Evolutionary conservation across 148 eudicot genomes (phyloP), one percentile per base, ranked within the genome.

Genomic region (Drosera capensis): DNA sequence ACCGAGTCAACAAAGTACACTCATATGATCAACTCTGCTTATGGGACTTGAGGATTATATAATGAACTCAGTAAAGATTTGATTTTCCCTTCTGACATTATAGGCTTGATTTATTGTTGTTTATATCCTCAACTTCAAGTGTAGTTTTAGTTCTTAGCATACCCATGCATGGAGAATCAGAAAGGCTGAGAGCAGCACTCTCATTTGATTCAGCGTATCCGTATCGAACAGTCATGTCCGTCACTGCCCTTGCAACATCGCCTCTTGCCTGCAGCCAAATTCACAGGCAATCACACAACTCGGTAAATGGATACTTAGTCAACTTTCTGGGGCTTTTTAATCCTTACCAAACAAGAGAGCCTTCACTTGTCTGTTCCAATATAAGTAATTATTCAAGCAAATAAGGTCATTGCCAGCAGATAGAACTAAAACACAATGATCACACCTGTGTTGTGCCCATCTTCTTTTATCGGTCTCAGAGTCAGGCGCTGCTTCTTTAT

Each of bases 191-290:
- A 70, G 35, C 46, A 37, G 68, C 71, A 57, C 68, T 63, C 38
- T 55, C 74, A 20, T 11, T 34, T 2, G 63, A 65, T 56, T 40
- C 54, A 21, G 46, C 52, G 59, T 58, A 62, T 22, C 79, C 79
- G 58, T 73, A 73, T 24, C 79, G 71, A 37, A 73, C 66, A 29
- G 71, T 75, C 79, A 66, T 73, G 65, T 73, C 69, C 79, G 70
- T 70, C 44, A 73, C 39, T 42, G 79, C 75, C 59, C 79, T 70
- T 21, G 79, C 79, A 14, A 73, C 63, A 56, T 73, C 79, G 40
- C 75, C 79, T 56, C 75, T 66, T 51, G 70, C 72, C 79, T 73
- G 66, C 31, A 48, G 23, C n/a, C 20, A 41, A 12, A 7, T 16
- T 38, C 20, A 54, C 29, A 49, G 19, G 36, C 9, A 34, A 34